These are phyloP conservation scores for Phytophthora hibernalis DNA, from an alignment of 352 stramenopile species.

Conservation along the genomic window DNA sequence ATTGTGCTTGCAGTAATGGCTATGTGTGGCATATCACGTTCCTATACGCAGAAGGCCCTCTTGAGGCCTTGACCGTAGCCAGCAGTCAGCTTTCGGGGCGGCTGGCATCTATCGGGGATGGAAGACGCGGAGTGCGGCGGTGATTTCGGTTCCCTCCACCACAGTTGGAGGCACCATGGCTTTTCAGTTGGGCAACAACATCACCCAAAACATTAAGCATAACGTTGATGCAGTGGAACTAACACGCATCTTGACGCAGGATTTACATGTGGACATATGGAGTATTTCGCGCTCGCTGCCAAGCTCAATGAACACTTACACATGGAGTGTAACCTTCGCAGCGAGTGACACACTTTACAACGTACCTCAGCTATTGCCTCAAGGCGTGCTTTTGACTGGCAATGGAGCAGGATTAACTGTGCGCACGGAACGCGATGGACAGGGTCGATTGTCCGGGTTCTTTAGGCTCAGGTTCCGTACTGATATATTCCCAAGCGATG, in stretches of 20 bases:
- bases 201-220: slow-evolving; percentile 77
- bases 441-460: slow-evolving; percentile 67
- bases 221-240: slow-evolving; percentile 68
- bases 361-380: slow-evolving; percentile 55
- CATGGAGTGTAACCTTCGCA: slow-evolving; percentile 82
- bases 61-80: slow-evolving; percentile 52
- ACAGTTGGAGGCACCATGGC: slow-evolving; percentile 70
- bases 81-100: slow-evolving; percentile 61
- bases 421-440: slow-evolving; percentile 61
- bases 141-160: slow-evolving; percentile 69
- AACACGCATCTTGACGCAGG: slow-evolving; percentile 61
- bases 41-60: slow-evolving; percentile 62
- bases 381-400: slow-evolving; percentile 62
- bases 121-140: slow-evolving; percentile 44
- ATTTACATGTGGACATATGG: slow-evolving; percentile 64
- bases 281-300: slow-evolving; percentile 55
- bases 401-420: slow-evolving; percentile 59
- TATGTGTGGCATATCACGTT: slow-evolving; percentile 87
- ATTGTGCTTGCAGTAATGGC: slow-evolving; percentile 71
- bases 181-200: slow-evolving; percentile 56
- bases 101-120: slow-evolving; percentile 67
- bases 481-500: slow-evolving; percentile 76
- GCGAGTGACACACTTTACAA: slow-evolving; percentile 74
- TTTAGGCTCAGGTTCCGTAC: slow-evolving; percentile 79
- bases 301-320: slow-evolving; percentile 57